Conservation (phyloP, 108 stramenopile genomes). For the Pseudonitzschia multiseries region DNA sequence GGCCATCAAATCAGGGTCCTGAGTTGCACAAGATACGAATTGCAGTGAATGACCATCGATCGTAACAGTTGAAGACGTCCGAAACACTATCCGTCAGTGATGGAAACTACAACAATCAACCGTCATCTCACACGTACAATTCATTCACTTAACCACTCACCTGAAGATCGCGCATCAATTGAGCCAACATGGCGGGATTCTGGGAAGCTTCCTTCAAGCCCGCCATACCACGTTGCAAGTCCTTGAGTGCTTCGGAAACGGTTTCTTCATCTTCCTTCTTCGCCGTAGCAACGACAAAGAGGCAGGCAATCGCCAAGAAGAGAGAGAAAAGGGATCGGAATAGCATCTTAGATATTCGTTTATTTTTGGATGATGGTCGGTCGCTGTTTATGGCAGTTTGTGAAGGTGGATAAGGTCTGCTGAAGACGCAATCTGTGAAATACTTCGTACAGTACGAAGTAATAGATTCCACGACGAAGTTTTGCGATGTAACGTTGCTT, state of each 20-base stretch:
- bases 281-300: constrained; percentile 36
- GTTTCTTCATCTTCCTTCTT: constrained; percentile 61
- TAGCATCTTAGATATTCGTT: constrained; percentile 14
- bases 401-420: background rate
- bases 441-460: too few relatives aligned
- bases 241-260: constrained; percentile 52
- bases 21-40: background rate
- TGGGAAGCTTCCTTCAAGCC: constrained; percentile 82
- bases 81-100: background rate
- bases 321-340: constrained; percentile 34
- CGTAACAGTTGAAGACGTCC: background rate
- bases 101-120: background rate
- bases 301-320: constrained; percentile 46
- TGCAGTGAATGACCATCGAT: background rate
- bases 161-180: constrained; percentile 89
- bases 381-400: background rate
- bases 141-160: constrained; percentile 32
- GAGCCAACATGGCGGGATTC: constrained; percentile 84
- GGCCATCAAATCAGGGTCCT: constrained; percentile 89
- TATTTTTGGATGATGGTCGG: background rate
- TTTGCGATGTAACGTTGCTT: background rate
- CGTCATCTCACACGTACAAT: background rate
- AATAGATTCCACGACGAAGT: constrained; percentile 2
- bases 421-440: background rate
- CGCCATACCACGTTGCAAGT: constrained; percentile 77